Evolutionary conservation across 768 basidiomycete genomes (phyloP).

Genomic region (Boletus huronensis): DNA sequence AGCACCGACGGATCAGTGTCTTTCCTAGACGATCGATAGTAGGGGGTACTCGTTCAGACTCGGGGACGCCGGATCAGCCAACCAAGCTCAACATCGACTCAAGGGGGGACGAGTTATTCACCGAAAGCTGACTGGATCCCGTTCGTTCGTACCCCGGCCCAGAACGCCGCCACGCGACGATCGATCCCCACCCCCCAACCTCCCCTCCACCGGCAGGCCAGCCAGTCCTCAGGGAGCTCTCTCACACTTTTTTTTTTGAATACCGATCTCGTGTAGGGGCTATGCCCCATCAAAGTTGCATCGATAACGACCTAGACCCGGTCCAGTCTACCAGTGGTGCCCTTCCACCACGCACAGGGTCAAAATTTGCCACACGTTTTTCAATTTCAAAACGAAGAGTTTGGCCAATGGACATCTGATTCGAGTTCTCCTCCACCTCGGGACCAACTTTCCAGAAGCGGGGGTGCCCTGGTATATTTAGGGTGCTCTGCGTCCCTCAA

Average conservation of each 20-base stretch:
- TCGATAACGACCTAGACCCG: background rate
- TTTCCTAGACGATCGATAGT: too few species aligned
- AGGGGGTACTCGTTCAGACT: too few species aligned
- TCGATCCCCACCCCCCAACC: background rate
- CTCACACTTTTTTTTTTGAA: background rate
- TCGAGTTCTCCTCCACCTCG: background rate
- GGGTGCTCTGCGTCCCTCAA: background rate
- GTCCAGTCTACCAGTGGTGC: background rate
- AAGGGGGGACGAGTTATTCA: too few species aligned
- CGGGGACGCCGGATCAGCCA: too few species aligned
- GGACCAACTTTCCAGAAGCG: background rate
- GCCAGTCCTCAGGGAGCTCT: too few species aligned
- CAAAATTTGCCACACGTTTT: background rate
- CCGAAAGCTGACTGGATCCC: background rate
- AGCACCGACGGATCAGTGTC: too few species aligned
- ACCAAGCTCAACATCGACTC: too few species aligned
- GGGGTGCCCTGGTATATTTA: background rate
- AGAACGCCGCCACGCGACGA: background rate
- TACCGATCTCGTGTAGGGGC: background rate
- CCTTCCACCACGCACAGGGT: too few species aligned
- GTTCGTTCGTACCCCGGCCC: background rate
- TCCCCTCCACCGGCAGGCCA: background rate
- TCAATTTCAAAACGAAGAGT: background rate
- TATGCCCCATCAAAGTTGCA: background rate
- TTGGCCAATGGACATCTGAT: background rate